Base-by-base conservation (phyloP, 148 eudicot genomes). In the Oxyria digyna region DNA sequence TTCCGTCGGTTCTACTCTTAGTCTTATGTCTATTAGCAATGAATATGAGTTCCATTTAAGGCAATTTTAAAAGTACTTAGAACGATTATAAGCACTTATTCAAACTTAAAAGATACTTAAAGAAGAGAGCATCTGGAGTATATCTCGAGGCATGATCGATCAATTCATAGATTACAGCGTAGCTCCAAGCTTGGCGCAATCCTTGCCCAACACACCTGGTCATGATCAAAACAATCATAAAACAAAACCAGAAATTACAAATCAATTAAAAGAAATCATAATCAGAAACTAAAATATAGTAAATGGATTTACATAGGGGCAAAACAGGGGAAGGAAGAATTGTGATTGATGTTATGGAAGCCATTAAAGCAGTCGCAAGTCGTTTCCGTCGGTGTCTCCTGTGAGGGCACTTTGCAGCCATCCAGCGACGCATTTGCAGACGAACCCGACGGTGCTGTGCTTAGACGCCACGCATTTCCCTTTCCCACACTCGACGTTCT, bases 391-490 rank as follows among this genome's bases (percentile, higher is more conserved):
- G 24, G 68, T 64, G 42, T 64, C 4, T 23, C 68, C 42, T 42
- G 15, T 15, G 31, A 64, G 21, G 4, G 68, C 68, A 8, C 68
- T 64, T 27, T 64, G 68, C 43, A 64, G 41, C 42, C 68, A 64
- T 14, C 68, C 68, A 13, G 68, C 24, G 41, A 6, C 2, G 21
- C 68, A 64, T 64, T 64, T 64, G 68, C 68, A 64, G 17, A 33
- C 26, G 43, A 64, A 64, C 12, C 68, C 68, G 5, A 33, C 23
- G 12, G 68, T 2, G 42, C 68, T 64, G 68, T 64, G 68, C 7
- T 17, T 64, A 11, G 68, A 64, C 26, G 68, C 68, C 68, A 64
- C 68, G 15, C 42, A 64, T 27, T 64, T 64, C 20, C 68, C 68
- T 42, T 64, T 37, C 18, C 68, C 43, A 7, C 68, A 64, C 17